Evolutionary conservation across 352 stramenopile genomes (phyloP).

Genomic region (Phytophthora fragariae): DNA sequence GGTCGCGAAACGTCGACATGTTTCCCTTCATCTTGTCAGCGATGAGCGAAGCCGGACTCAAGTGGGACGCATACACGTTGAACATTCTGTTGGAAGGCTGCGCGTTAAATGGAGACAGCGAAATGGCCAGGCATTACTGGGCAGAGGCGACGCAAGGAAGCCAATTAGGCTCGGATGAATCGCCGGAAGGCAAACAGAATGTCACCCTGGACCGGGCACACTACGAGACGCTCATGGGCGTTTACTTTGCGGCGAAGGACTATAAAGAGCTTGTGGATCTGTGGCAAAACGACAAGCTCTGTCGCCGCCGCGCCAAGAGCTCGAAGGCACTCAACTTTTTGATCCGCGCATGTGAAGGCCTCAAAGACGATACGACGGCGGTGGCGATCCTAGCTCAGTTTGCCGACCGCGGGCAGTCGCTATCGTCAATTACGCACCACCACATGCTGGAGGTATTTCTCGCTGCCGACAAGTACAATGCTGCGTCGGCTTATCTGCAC

Average conservation of each 20-base stretch:
- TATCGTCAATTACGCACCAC: slow-evolving; percentile 75
- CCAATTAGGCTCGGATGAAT: slow-evolving; percentile 4
- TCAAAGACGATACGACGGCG: slow-evolving; percentile 61
- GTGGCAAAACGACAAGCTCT: slow-evolving; percentile 66
- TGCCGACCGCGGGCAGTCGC: slow-evolving; percentile 52
- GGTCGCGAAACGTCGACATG: slow-evolving; percentile 59
- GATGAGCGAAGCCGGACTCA: slow-evolving; percentile 52
- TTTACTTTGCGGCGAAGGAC: slow-evolving; percentile 69
- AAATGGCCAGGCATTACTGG: slow-evolving; percentile 68
- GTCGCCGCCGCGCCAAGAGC: slow-evolving; percentile 71
- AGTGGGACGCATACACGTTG: slow-evolving; percentile 82
- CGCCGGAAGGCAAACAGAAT: slow-evolving; percentile 33
- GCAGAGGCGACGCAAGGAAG: slow-evolving; percentile 44
- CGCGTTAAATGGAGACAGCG: slow-evolving; percentile 46
- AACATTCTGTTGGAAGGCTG: slow-evolving; percentile 81
- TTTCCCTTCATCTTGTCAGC: slow-evolving; percentile 62
- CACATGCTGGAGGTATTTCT: slow-evolving; percentile 79
- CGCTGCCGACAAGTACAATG: slow-evolving; percentile 56
- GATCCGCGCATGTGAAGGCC: slow-evolving; percentile 61
- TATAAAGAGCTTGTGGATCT: slow-evolving; percentile 59
- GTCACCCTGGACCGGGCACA: slow-evolving; percentile 70
- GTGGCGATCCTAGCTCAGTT: slow-evolving; percentile 71
- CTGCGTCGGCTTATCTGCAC: slow-evolving; percentile 57
- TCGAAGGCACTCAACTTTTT: slow-evolving; percentile 87
- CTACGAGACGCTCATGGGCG: slow-evolving; percentile 78